Evolutionary conservation across 83 land plant genomes (phyloP), one percentile per base, ranked within the genome.

Genomic region (Diphasiastrum complanatum): DNA sequence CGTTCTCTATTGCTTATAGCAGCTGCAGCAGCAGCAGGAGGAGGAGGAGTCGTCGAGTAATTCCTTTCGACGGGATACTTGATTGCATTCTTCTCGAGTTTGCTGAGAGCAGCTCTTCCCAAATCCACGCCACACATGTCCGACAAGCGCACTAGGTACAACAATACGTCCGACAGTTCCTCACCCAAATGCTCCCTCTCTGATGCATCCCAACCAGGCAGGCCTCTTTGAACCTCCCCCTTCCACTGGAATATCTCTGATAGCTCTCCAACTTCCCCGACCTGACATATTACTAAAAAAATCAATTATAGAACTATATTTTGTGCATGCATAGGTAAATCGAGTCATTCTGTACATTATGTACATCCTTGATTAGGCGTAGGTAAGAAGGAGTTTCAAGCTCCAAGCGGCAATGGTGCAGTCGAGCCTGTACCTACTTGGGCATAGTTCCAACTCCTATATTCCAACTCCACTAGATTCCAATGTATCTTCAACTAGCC

Each of bases 181-280:
- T 68, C 71, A 5, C 68, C 71, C 24, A 68, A 24, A 25, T 68
- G 71, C 68, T 68, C 71, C 52, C 47, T 68, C 71, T 68, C 71
- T 1, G 50, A 34, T 23, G 27, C 71, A 28, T 60, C 47, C 71
- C 71, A 68, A 51, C 41, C 71, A 12, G 53, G 51, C 0, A 68
- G 51, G 5, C 71, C 71, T 34, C 68, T 43, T 25, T 64, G 53
- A 4, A 68, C 71, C 38, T 68, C 71, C 4, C 71, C 71, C 45
- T 68, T 68, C 71, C 71, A 68, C 38, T 68, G 71, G 50, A 68
- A 68, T 14, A 68, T 68, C 35, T 68, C 71, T 6, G 71, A 68
- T 16, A 68, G 48, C 68, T 68, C 71, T 10, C 71, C 71, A 8
- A 68, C 68, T 33, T 68, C 71, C 0, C 71, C 71, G 20, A 66